Evolutionary conservation across 805 yeast genomes (phyloP).

Genomic region (Monosporozyma aerobia): DNA sequence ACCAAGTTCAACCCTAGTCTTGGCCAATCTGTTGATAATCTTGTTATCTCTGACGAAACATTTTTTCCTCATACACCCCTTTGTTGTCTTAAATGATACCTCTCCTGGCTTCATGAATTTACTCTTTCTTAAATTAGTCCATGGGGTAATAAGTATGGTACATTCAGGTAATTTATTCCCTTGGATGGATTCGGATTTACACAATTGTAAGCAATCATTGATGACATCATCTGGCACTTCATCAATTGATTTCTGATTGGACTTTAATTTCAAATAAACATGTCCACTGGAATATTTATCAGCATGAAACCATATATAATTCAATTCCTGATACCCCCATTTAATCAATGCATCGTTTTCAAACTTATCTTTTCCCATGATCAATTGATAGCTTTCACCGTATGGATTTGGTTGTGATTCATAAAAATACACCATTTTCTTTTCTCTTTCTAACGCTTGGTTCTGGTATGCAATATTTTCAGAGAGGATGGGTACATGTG

Average conservation of each 20-base stretch:
- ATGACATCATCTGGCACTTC: slow-evolving; percentile 45
- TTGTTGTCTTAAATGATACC: slow-evolving; percentile 58
- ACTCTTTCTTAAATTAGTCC: slow-evolving; percentile 56
- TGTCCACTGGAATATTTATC: slow-evolving; percentile 73
- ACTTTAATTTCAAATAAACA: slow-evolving; percentile 50
- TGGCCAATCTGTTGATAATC: slow-evolving; percentile 51
- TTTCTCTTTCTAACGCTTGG: neutral
- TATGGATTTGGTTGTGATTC: slow-evolving; percentile 17
- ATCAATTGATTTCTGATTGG: slow-evolving; percentile 37
- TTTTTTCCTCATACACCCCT: slow-evolving; percentile 42
- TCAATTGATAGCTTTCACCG: slow-evolving; percentile 12
- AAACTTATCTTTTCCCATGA: slow-evolving; percentile 64
- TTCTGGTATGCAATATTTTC: neutral
- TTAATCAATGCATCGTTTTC: slow-evolving; percentile 58
- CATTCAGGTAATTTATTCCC: slow-evolving; percentile 63
- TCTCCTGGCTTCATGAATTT: slow-evolving; percentile 73
- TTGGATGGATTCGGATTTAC: slow-evolving; percentile 68
- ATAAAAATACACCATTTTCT: slow-evolving; percentile 23
- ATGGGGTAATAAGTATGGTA: slow-evolving; percentile 64
- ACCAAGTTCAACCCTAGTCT: slow-evolving; percentile 49
- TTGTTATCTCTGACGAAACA: slow-evolving; percentile 50
- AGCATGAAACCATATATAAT: slow-evolving; percentile 66
- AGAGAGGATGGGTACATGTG: neutral
- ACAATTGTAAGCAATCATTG: slow-evolving; percentile 55
- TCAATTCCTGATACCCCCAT: slow-evolving; percentile 53